Evolutionary conservation across 2,329 filamentous ascomycete species (phyloP).

Genomic region (Diaporthe australafricana): DNA sequence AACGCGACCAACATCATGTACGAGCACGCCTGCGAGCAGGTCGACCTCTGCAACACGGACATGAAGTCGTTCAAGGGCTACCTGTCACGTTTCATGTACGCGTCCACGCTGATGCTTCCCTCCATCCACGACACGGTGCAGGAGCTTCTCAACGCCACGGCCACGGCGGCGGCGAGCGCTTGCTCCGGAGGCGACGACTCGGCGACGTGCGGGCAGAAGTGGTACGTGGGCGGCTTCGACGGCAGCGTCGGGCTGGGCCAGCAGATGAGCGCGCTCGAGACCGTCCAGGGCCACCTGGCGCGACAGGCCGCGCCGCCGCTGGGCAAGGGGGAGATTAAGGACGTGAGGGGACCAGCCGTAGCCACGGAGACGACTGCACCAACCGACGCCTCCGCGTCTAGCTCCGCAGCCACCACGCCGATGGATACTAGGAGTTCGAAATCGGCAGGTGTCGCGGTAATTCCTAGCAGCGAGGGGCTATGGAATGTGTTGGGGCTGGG

Average conservation of each 20-base stretch:
- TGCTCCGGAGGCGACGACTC: constrained; percentile 68
- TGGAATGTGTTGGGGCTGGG: constrained; percentile 25
- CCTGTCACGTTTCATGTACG: constrained; percentile 73
- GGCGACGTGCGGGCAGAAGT: constrained; percentile 70
- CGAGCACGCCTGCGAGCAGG: constrained; percentile 74
- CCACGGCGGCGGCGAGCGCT: constrained; percentile 64
- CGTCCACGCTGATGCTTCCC: constrained; percentile 67
- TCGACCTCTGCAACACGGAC: constrained; percentile 69
- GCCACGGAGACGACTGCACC: constrained; percentile 2
- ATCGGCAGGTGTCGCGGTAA: constrained; percentile 29
- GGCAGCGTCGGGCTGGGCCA: constrained; percentile 67
- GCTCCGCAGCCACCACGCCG: constrained; percentile 28
- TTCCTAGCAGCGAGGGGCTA: background rate
- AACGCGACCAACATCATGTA: constrained; percentile 71
- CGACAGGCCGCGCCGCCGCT: constrained; percentile 57
- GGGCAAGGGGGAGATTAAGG: constrained; percentile 59
- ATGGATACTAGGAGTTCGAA: constrained; percentile 35
- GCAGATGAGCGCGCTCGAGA: constrained; percentile 74
- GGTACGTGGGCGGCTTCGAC: constrained; percentile 70
- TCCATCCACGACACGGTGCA: constrained; percentile 61
- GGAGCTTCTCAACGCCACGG: constrained; percentile 61
- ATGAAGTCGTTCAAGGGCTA: constrained; percentile 78
- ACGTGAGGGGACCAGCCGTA: constrained; percentile 48
- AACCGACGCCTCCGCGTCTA: background rate
- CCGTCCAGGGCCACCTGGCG: constrained; percentile 69